Base-by-base conservation (phyloP, 129 eudicot species). In the Flaveria ramosissima region DNA sequence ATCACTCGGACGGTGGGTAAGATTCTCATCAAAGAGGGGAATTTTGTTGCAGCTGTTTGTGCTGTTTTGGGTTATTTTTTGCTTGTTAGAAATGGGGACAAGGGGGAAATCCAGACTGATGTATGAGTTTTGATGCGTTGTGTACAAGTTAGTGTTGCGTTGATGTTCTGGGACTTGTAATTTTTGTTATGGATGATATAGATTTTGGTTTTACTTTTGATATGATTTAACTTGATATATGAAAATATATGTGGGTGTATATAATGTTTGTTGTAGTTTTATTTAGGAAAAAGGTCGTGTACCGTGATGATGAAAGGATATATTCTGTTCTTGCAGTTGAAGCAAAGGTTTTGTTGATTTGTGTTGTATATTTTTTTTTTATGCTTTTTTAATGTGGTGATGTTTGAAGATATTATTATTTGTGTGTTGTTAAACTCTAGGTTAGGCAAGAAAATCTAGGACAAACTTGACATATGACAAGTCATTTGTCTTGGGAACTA, bases 21-120 rank as follows among this genome's bases (percentile, higher is more conserved):
- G 87, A 85, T 88, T 26, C 83, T 92, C 92, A 88, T 92, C 67
- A 89, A 82, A 73, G 97, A 92, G 86, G 97, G 97, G 75, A 92
- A 92, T 86, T 57, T 88, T 74, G 96, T 92, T 67, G 97, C 97
- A 27, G 96, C 93, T 32, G 82, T 89, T 83, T 92, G 96, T 84
- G 97, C 97, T 78, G 89, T 92, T 78, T 78, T 92, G 78, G 97
- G 92, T 0, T 92, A 89, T 48, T 84, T 92, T 80, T 80, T 83
- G 15, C 84, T 92, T 26, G 80, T 92, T 56, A 84, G 90, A 81
- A 87, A 74, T 45, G 63, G 63, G 63, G 41, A 70, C 17, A 47
- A 56, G 81, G 57, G 41, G 55, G 48, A 68, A 14, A 62, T 23
- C 16, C 1, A 61, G 14, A 61, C 3, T 11, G 11, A 24, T 26